Percentiles rank a stretch among this genome's conserved stretches.
phyloP scores from a whole-genome alignment of 768 basidiomycete species.

The Naematelia aurantialba region DNA sequence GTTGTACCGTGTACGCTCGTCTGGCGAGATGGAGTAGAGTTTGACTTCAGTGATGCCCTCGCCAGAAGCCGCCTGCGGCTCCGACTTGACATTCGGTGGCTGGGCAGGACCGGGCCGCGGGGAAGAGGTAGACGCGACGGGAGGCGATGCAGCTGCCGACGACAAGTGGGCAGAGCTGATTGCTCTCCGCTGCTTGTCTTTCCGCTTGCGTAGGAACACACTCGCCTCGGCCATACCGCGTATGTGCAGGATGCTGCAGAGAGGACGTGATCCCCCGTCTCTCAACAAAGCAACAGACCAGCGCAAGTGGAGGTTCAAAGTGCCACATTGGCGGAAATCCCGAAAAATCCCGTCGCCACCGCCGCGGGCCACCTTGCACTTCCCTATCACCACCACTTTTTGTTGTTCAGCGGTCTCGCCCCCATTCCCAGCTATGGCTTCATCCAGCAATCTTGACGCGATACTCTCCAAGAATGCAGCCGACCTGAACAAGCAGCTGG shows the following conservation, averaged over 20 bases:
- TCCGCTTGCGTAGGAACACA: slow-evolving; percentile 40
- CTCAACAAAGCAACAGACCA: not conserved
- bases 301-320: not conserved
- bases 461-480: slow-evolving; percentile 30
- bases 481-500: slow-evolving; percentile 34
- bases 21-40: slow-evolving; percentile 29
- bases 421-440: slow-evolving; percentile 8
- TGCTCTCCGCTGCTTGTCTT: slow-evolving; percentile 29
- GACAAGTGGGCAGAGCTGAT: not conserved
- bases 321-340: not conserved
- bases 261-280: not conserved
- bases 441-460: slow-evolving; percentile 27
- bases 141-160: slow-evolving; percentile 6
- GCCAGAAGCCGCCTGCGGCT: slow-evolving; percentile 3
- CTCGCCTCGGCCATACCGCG: slow-evolving; percentile 28
- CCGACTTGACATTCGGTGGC: slow-evolving; percentile 9
- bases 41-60: slow-evolving; percentile 27
- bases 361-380: not conserved
- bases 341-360: not conserved
- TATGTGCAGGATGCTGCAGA: not conserved
- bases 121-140: not conserved
- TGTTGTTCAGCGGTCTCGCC: no score
- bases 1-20: slow-evolving; percentile 27
- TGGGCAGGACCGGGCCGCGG: not conserved
- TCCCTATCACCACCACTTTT: not conserved